Conservation (phyloP, 139 green algal genomes). For the Marvania coccoides region DNA sequence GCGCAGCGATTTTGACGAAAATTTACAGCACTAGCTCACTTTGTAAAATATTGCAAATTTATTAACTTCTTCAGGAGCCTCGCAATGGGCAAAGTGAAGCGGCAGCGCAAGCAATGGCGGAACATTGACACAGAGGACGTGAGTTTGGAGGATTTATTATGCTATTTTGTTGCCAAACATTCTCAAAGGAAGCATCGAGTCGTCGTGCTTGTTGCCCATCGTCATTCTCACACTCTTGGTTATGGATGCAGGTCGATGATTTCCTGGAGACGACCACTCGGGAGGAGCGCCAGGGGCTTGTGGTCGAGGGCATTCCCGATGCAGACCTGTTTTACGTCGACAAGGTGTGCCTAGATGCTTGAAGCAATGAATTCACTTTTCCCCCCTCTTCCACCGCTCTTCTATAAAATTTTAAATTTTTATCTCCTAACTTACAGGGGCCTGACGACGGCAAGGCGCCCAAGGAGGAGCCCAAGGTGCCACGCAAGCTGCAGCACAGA, state of each 20-base stretch:
- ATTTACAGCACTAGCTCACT: no score
- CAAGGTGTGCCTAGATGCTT: constrained; percentile 37
- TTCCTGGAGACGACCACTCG: constrained; percentile 40
- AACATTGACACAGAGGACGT: constrained; percentile 24
- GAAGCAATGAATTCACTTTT: background rate
- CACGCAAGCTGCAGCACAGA: constrained; percentile 8
- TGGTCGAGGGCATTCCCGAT: constrained; percentile 46
- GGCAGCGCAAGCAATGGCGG: constrained; percentile 3
- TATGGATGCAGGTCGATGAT: constrained; percentile 41
- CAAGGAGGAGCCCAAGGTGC: background rate
- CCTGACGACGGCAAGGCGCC: background rate
- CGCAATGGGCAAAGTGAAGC: constrained; percentile 16
- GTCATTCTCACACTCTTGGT: background rate
- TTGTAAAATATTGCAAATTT: background rate
- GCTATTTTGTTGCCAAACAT: background rate
- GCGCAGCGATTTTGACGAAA: no score
- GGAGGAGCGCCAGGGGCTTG: constrained; percentile 40
- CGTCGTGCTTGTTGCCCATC: background rate
- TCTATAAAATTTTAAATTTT: background rate
- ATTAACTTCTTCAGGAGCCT: background rate
- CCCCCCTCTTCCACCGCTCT: background rate
- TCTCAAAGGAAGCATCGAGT: background rate
- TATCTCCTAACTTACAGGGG: background rate
- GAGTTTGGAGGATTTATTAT: background rate
- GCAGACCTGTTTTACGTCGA: constrained; percentile 68